These are phyloP conservation scores for Tagetes erecta DNA, from an alignment of 129 eudicot genomes.

Conservation along the genomic window DNA sequence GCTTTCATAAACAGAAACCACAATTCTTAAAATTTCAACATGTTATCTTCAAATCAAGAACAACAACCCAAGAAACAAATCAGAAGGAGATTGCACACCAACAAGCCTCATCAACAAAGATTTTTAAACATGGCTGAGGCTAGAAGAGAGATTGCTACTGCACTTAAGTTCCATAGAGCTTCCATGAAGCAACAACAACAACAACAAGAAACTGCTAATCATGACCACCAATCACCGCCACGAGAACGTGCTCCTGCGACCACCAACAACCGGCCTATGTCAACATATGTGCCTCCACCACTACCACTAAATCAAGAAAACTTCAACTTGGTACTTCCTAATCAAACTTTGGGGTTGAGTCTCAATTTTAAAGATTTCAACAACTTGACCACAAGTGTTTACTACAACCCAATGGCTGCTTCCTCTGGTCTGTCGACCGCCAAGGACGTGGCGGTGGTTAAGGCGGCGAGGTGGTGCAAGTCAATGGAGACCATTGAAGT, in stretches of 20 bases:
- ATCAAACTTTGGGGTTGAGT: slow-evolving; percentile 77
- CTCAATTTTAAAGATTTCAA: slow-evolving; percentile 76
- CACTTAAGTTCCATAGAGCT: slow-evolving; percentile 89
- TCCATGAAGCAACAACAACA: slow-evolving; percentile 53
- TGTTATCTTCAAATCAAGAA: slow-evolving; percentile 35
- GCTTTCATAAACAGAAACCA: slow-evolving; percentile 31
- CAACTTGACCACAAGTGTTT: slow-evolving; percentile 48
- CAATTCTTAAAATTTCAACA: slow-evolving; percentile 1
- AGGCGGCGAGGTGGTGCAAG: neutral
- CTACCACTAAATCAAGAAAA: slow-evolving; percentile 41
- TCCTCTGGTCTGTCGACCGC: slow-evolving; percentile 8
- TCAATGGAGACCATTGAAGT: slow-evolving; percentile 10
- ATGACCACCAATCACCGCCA: slow-evolving; percentile 35
- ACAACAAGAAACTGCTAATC: slow-evolving; percentile 37
- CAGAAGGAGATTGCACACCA: slow-evolving; percentile 76
- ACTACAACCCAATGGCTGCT: slow-evolving; percentile 33
- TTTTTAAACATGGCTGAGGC: slow-evolving; percentile 83
- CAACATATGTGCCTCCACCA: slow-evolving; percentile 39
- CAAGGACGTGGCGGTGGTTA: neutral
- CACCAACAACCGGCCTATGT: slow-evolving; percentile 35
- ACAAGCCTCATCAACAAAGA: slow-evolving; percentile 73
- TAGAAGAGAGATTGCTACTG: slow-evolving; percentile 80
- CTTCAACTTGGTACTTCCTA: slow-evolving; percentile 63
- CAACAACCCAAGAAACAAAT: slow-evolving; percentile 54
- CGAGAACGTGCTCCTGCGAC: slow-evolving; percentile 35